These are phyloP conservation scores for Entonaema liquescens DNA, from an alignment of 495 filamentous ascomycete genomes.

Conservation along the genomic window DNA sequence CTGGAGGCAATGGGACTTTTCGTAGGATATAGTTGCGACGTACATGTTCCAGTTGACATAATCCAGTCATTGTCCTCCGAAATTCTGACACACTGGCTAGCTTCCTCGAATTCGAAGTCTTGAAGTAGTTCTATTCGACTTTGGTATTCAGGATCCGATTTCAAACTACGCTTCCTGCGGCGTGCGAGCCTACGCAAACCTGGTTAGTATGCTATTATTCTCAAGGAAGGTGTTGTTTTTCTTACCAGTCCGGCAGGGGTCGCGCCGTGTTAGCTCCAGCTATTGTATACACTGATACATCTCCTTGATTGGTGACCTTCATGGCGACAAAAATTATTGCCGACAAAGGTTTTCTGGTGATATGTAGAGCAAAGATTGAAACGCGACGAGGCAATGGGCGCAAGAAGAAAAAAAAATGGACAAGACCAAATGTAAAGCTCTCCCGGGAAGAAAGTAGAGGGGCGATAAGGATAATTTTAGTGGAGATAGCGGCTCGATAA, in stretches of 20 bases:
- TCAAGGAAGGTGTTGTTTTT: slow-evolving; percentile 27
- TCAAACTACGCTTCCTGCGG: slow-evolving; percentile 90
- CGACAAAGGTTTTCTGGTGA: not conserved
- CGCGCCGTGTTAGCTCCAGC: slow-evolving; percentile 90
- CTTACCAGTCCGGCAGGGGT: slow-evolving; percentile 85
- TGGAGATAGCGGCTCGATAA: slow-evolving; percentile 23
- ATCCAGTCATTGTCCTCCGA: slow-evolving; percentile 99
- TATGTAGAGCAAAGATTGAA: not conserved
- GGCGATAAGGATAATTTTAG: slow-evolving; percentile 37
- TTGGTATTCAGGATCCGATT: slow-evolving; percentile 90
- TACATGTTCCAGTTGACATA: slow-evolving; percentile 85
- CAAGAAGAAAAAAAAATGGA: slow-evolving; percentile 6
- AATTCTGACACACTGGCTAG: slow-evolving; percentile 88
- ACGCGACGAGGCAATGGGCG: not conserved
- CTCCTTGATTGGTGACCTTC: slow-evolving; percentile 63
- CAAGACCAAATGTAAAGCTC: slow-evolving; percentile 2
- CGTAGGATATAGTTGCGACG: not conserved
- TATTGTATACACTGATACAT: slow-evolving; percentile 95
- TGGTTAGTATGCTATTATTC: slow-evolving; percentile 6
- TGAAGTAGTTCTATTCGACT: slow-evolving; percentile 95
- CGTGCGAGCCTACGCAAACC: slow-evolving; percentile 67
- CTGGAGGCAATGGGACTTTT: too few species aligned
- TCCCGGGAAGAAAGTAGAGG: slow-evolving; percentile 16
- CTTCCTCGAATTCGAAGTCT: slow-evolving; percentile 98
- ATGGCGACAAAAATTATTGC: slow-evolving; percentile 20